phyloP scores from a whole-genome alignment of 1,284 basidiomycete genomes.

The Agaricales sp. region DNA sequence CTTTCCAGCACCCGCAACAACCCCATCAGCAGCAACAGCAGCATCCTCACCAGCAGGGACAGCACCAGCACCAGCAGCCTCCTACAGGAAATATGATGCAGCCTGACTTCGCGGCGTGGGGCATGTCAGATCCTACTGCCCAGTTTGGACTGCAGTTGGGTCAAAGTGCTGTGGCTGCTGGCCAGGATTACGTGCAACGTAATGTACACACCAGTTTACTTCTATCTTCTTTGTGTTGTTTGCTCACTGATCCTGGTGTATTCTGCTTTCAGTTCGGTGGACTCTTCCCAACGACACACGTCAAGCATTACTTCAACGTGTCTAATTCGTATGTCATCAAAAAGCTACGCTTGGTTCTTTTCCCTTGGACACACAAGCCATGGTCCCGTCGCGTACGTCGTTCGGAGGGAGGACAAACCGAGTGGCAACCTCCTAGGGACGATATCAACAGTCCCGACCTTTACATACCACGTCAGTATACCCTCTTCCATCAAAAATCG shows the following conservation, averaged over 20 bases:
- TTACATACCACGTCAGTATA: slow-evolving; percentile 81
- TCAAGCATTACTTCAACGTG: slow-evolving; percentile 96
- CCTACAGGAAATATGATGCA: slow-evolving; percentile 11
- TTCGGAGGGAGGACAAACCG: slow-evolving; percentile 52
- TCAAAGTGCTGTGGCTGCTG: slow-evolving; percentile 83
- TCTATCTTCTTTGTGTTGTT: neutral
- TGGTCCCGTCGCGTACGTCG: slow-evolving; percentile 64
- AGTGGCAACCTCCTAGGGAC: slow-evolving; percentile 85
- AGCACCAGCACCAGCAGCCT: slow-evolving; percentile 6
- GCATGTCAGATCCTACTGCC: slow-evolving; percentile 88
- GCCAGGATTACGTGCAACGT: slow-evolving; percentile 92
- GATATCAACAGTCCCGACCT: slow-evolving; percentile 95
- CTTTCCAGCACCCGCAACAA: slow-evolving; percentile 20
- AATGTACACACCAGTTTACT: slow-evolving; percentile 62
- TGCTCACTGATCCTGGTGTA: slow-evolving; percentile 4
- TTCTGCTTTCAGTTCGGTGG: slow-evolving; percentile 60
- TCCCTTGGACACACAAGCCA: slow-evolving; percentile 89
- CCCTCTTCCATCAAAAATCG: slow-evolving; percentile 1
- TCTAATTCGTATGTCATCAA: slow-evolving; percentile 93
- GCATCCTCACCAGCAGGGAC: slow-evolving; percentile 11
- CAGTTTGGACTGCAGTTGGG: slow-evolving; percentile 97
- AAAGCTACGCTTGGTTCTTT: slow-evolving; percentile 86
- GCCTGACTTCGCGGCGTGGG: slow-evolving; percentile 64
- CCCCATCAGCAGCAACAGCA: slow-evolving; percentile 18
- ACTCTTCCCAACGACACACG: slow-evolving; percentile 62